Percentiles rank a stretch among this genome's conserved stretches.
Conservation (phyloP, 352 stramenopile genomes). For the Phytophthora capsici region DNA sequence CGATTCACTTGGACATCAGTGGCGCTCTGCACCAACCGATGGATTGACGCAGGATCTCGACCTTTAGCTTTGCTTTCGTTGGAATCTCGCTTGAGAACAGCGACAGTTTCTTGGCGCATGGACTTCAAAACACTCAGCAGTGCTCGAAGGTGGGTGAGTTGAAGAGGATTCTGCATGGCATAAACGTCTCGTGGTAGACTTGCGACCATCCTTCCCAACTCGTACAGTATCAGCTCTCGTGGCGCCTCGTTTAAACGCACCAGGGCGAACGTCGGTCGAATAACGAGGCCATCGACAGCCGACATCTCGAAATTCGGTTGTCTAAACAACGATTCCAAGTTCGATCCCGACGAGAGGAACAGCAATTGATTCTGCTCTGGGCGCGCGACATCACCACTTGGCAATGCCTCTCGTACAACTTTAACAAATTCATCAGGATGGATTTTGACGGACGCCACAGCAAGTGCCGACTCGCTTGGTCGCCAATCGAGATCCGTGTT, state of each 20-base stretch:
- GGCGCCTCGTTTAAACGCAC: constrained; percentile 28
- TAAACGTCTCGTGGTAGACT: constrained; percentile 50
- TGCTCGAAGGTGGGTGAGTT: constrained; percentile 27
- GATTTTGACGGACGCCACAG: constrained; percentile 34
- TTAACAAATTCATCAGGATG: constrained; percentile 18
- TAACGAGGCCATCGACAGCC: constrained; percentile 12
- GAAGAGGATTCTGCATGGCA: constrained; percentile 51
- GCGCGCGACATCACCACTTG: neutral
- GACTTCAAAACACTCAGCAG: constrained; percentile 34
- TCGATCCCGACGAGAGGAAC: constrained; percentile 54
- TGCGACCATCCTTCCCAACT: constrained; percentile 37
- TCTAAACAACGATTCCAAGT: constrained; percentile 30
- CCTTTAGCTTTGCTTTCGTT: constrained; percentile 2
- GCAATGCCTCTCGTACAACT: neutral
- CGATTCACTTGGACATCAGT: constrained; percentile 37
- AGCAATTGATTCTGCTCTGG: constrained; percentile 41
- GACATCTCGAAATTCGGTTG: neutral
- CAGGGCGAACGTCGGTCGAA: constrained; percentile 50
- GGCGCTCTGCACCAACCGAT: constrained; percentile 29
- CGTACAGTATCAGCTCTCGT: constrained; percentile 32
- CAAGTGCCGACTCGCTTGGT: constrained; percentile 14
- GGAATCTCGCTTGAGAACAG: constrained; percentile 18
- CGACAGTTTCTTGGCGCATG: constrained; percentile 45
- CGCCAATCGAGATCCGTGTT: neutral
- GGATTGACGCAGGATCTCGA: neutral